phyloP scores from a whole-genome alignment of 1,139 yeast genomes.

The Geotrichum aggregatum region DNA sequence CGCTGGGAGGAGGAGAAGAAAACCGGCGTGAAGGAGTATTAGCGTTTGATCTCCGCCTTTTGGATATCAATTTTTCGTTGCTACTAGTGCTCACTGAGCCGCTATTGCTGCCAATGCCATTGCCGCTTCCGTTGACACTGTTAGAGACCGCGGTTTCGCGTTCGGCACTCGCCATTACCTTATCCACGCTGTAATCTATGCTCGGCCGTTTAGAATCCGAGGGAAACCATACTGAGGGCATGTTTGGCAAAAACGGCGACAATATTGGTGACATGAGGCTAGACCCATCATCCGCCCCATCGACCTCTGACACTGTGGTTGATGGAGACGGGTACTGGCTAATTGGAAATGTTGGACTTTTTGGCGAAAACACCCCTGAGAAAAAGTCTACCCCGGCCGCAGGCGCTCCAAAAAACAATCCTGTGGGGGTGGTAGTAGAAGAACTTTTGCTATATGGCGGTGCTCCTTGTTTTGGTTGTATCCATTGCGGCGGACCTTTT shows the following conservation, averaged over 20 bases:
- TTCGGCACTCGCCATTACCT: slow-evolving; percentile 3
- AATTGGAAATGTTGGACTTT: slow-evolving; percentile 12
- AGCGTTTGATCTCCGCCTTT: slow-evolving; percentile 17
- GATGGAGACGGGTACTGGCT: slow-evolving; percentile 15
- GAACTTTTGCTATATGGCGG: neutral
- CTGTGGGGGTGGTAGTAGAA: slow-evolving; percentile 3
- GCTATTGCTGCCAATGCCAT: neutral
- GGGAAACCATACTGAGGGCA: slow-evolving; percentile 14
- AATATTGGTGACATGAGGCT: slow-evolving; percentile 17
- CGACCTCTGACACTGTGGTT: slow-evolving; percentile 12
- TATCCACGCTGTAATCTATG: slow-evolving; percentile 9
- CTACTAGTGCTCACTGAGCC: neutral
- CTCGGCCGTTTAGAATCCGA: slow-evolving; percentile 16
- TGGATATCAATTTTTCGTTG: slow-evolving; percentile 1
- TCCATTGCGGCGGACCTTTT: slow-evolving; percentile 3
- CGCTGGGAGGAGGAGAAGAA: too few relatives aligned
- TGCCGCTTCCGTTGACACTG: neutral
- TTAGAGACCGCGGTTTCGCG: neutral
- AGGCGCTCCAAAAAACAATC: neutral
- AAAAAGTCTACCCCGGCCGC: slow-evolving; percentile 13
- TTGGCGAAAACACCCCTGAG: slow-evolving; percentile 9
- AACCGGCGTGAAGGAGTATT: slow-evolving; percentile 1
- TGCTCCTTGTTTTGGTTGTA: neutral
- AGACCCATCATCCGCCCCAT: slow-evolving; percentile 10
- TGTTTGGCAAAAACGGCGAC: slow-evolving; percentile 16